A percentile compares a stretch with the other conserved stretches of the same genome.
These are phyloP conservation scores for Uronychia setigera DNA, from an alignment of 73 alveolate genomes.

Conservation along the genomic window DNA sequence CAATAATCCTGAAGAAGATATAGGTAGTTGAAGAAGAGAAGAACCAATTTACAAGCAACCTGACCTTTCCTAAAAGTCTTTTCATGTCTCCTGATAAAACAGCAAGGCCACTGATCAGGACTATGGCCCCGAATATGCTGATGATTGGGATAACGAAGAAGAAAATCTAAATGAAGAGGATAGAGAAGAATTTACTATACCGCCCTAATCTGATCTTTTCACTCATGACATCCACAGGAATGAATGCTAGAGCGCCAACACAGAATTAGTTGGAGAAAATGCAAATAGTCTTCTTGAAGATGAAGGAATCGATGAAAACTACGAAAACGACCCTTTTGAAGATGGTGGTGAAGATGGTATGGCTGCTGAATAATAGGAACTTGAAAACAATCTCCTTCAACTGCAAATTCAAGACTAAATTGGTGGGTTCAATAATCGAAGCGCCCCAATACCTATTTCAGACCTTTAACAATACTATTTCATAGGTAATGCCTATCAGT, in stretches of 20 bases:
- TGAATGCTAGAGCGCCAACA: neutral
- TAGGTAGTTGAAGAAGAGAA: no score
- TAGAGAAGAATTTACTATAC: neutral
- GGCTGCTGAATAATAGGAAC: no score
- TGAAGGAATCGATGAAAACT: neutral
- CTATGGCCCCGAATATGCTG: neutral
- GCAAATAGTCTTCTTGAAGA: neutral
- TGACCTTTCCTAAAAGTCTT: neutral
- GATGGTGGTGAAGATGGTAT: neutral
- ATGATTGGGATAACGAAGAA: neutral
- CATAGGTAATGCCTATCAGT: neutral
- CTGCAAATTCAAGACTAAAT: no score
- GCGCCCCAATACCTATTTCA: neutral
- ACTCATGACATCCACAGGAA: neutral
- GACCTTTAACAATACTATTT: neutral
- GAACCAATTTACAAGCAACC: no score
- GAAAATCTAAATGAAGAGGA: neutral
- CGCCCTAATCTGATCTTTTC: neutral
- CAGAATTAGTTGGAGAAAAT: neutral
- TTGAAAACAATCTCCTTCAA: no score
- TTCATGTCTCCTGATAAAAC: neutral
- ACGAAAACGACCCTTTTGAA: neutral
- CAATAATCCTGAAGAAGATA: no score
- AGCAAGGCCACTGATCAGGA: neutral
- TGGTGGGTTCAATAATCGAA: no score